Conservation (phyloP, 1,139 yeast species). For the Pneumocystis carinii region DNA sequence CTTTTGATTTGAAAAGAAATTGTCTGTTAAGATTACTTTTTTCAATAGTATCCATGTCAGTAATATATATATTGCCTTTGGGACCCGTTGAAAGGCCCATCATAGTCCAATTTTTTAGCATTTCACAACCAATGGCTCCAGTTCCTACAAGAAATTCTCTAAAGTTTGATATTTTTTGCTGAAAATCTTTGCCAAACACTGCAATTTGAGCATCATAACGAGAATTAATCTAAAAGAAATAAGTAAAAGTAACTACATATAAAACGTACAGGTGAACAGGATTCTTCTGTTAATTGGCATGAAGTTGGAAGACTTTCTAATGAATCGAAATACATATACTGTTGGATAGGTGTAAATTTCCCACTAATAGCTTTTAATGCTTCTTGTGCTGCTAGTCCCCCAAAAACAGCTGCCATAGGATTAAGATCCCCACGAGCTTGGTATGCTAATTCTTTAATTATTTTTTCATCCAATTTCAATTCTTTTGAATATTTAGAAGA, state of each 20-base stretch:
- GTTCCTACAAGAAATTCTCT: slow-evolving; percentile 87
- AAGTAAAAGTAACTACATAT: background rate
- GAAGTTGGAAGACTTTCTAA: slow-evolving; percentile 69
- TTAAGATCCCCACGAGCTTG: slow-evolving; percentile 90
- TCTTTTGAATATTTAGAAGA: slow-evolving; percentile 45
- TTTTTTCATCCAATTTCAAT: slow-evolving; percentile 44
- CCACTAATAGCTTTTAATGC: slow-evolving; percentile 90
- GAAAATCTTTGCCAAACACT: slow-evolving; percentile 72
- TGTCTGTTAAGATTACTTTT: slow-evolving; percentile 92
- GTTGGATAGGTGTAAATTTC: slow-evolving; percentile 80
- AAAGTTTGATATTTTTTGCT: slow-evolving; percentile 55
- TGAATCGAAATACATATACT: slow-evolving; percentile 85
- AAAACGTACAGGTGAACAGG: slow-evolving; percentile 50
- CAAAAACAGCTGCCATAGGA: slow-evolving; percentile 75
- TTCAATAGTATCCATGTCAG: slow-evolving; percentile 92
- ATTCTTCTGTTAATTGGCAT: slow-evolving; percentile 50
- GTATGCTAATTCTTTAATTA: slow-evolving; percentile 57
- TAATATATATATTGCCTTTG: slow-evolving; percentile 64
- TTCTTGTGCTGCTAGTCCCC: slow-evolving; percentile 94
- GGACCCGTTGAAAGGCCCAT: slow-evolving; percentile 91
- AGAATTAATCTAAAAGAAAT: slow-evolving; percentile 22
- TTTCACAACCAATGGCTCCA: slow-evolving; percentile 99
- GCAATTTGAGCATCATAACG: slow-evolving; percentile 92
- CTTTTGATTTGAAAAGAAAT: slow-evolving; percentile 82
- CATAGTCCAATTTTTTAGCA: slow-evolving; percentile 96